Evolutionary conservation across 192 early-diverging fungal species (phyloP).

Genomic region (Phlyctochytrium planicorne): DNA sequence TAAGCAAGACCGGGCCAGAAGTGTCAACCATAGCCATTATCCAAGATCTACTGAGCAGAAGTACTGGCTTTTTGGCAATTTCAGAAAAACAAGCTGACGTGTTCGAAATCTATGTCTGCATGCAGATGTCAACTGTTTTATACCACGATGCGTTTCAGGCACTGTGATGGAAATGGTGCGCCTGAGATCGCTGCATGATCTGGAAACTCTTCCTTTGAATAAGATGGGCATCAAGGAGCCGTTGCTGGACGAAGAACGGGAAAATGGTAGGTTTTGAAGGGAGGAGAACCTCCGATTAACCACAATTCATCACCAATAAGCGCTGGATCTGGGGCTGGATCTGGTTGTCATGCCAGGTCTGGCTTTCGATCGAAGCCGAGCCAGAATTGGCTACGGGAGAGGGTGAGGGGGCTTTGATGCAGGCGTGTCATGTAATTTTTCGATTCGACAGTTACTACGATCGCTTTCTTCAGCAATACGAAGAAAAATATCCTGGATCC

Average conservation of each 20-base stretch:
- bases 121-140: conserved; percentile 9
- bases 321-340: conserved; percentile 20
- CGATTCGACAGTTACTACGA: not conserved
- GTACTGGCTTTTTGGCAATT: not conserved
- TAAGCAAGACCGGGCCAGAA: conserved; percentile 12
- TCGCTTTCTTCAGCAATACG: not conserved
- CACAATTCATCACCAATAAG: too few species aligned
- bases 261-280: conserved; percentile 1
- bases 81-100: not conserved
- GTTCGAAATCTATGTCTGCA: too few species aligned
- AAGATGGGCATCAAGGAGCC: conserved; percentile 27
- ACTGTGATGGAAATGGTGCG: conserved; percentile 31
- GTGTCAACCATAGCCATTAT: conserved; percentile 14
- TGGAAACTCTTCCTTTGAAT: conserved; percentile 18
- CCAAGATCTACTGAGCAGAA: not conserved
- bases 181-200: not conserved
- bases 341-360: conserved; percentile 29
- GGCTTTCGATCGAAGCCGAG: conserved; percentile 20
- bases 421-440: too few species aligned
- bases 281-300: too few species aligned
- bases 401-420: too few species aligned
- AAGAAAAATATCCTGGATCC: not conserved
- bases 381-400: conserved; percentile 27
- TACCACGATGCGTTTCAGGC: conserved; percentile 23
- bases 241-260: conserved; percentile 13